These are phyloP conservation scores for Fusarium torulosum DNA, from an alignment of 2,329 filamentous ascomycete genomes.

Conservation along the genomic window DNA sequence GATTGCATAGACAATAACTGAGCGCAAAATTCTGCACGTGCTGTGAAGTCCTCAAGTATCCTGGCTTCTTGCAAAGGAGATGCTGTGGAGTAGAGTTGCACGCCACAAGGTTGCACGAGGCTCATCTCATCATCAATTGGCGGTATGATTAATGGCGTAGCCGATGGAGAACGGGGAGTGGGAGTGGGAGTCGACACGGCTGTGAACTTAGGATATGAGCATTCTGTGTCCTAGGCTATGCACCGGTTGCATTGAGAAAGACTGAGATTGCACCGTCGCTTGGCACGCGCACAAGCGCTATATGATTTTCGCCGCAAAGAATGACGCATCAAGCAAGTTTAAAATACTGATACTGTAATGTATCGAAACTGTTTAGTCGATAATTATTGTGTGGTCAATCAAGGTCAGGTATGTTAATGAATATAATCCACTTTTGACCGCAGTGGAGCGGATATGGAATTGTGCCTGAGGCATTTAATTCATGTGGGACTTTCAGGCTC, in stretches of 20 bases:
- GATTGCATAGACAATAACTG: background rate
- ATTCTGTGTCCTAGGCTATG: background rate
- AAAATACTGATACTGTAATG: too few relatives aligned
- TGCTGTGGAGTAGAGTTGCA: background rate
- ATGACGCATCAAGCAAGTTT: background rate
- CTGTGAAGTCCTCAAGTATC: background rate
- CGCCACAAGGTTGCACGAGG: background rate
- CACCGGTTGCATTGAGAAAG: slow-evolving; percentile 1
- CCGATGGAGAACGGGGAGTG: background rate
- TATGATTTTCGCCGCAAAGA: slow-evolving; percentile 8
- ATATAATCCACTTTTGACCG: too few relatives aligned
- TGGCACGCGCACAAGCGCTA: background rate
- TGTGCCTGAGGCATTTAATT: too few relatives aligned
- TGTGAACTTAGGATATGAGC: background rate
- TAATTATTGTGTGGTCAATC: too few relatives aligned
- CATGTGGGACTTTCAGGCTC: too few relatives aligned
- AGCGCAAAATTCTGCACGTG: slow-evolving; percentile 1
- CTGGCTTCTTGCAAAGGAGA: background rate
- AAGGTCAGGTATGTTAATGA: too few relatives aligned
- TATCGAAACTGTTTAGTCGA: too few relatives aligned
- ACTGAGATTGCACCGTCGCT: slow-evolving; percentile 1
- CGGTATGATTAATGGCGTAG: too few relatives aligned
- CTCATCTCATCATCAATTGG: background rate
- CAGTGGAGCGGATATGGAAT: too few relatives aligned
- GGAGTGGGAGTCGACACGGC: background rate